Evolutionary conservation across 2,329 filamentous ascomycete species (phyloP).

Genomic region (Pyricularia pennisetigena): DNA sequence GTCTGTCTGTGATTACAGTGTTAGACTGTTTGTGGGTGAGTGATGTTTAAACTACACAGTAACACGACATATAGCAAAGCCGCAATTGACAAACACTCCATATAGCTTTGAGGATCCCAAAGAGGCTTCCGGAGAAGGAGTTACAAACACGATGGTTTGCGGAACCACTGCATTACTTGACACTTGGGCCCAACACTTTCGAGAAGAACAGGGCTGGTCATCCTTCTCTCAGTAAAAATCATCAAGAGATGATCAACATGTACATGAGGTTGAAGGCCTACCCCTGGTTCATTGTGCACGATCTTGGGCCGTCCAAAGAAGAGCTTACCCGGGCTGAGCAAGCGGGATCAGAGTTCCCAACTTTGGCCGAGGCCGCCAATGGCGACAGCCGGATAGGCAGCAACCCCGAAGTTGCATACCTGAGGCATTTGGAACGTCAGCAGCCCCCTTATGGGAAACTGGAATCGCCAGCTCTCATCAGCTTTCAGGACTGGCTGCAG

Average conservation of each 20-base stretch:
- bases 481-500: constrained; percentile 88
- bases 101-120: constrained; percentile 46
- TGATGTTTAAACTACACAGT: constrained; percentile 4
- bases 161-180: constrained; percentile 55
- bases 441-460: constrained; percentile 53
- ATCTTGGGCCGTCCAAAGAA: constrained; percentile 40
- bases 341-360: constrained; percentile 48
- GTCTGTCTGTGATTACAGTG: constrained; percentile 74
- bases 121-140: constrained; percentile 46
- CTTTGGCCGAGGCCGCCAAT: constrained; percentile 53
- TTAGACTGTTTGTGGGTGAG: constrained; percentile 77
- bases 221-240: constrained; percentile 49
- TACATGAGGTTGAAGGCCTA: constrained; percentile 56
- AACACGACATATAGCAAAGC: background rate
- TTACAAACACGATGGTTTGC: constrained; percentile 60
- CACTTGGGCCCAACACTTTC: constrained; percentile 43
- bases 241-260: constrained; percentile 49
- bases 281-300: constrained; percentile 54
- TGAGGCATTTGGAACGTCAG: constrained; percentile 73
- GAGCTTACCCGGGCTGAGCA: constrained; percentile 28
- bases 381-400: constrained; percentile 10
- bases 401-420: constrained; percentile 59
- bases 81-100: background rate
- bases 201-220: constrained; percentile 50
- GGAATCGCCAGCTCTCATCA: constrained; percentile 41